Conservation (phyloP, 306 rosid species). For the Betula pendula region DNA sequence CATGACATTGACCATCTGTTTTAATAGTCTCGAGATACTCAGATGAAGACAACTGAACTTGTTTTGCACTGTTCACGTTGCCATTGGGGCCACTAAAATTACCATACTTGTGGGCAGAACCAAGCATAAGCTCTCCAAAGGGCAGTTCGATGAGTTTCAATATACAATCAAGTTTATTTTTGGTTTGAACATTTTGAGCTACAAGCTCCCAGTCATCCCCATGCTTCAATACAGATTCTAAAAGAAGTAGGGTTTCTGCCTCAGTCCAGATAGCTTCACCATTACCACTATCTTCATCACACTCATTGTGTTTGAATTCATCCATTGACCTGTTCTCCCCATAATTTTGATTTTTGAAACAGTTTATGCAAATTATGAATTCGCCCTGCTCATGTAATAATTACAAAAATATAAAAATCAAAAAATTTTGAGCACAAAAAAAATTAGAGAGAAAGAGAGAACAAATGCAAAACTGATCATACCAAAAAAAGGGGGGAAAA, state of each 20-base stretch:
- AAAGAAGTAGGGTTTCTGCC: conserved; percentile 79
- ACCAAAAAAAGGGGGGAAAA: not conserved
- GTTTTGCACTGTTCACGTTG: conserved; percentile 39
- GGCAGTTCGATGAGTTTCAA: conserved; percentile 84
- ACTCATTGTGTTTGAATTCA: conserved; percentile 54
- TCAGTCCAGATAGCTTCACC: conserved; percentile 72
- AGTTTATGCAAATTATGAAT: conserved; percentile 54
- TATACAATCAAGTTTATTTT: conserved; percentile 77
- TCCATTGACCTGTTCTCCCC: conserved; percentile 70
- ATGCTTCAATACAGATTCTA: conserved; percentile 88
- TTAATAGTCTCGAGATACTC: conserved; percentile 46
- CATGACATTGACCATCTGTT: conserved; percentile 42
- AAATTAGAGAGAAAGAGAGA: not conserved
- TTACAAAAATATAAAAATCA: conserved; percentile 16
- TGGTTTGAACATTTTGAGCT: conserved; percentile 72
- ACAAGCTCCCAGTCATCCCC: conserved; percentile 98
- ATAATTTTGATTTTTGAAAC: conserved; percentile 63
- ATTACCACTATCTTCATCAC: conserved; percentile 40
- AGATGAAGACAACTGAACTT: conserved; percentile 43
- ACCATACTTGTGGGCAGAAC: conserved; percentile 47
- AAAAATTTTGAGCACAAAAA: not conserved
- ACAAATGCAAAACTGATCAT: not conserved
- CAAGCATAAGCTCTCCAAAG: conserved; percentile 70
- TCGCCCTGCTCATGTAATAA: conserved; percentile 56
- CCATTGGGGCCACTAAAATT: conserved; percentile 34